Base-by-base conservation (phyloP, 2,329 filamentous ascomycete genomes). In the Madurella mycetomatis region DNA sequence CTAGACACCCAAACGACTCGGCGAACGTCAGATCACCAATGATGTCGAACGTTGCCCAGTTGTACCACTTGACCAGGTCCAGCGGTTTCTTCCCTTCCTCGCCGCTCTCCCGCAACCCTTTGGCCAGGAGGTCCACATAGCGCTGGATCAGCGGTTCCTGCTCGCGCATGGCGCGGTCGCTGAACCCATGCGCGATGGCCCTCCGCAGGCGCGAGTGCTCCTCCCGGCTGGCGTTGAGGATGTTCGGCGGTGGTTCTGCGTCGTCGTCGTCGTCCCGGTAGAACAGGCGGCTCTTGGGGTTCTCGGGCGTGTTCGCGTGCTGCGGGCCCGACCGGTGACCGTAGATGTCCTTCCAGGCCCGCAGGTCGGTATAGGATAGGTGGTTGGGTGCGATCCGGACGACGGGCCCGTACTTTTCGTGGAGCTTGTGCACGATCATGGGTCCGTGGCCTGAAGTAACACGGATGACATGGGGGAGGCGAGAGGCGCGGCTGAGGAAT, bases 361-460 rank as follows among this genome's bases (percentile, higher is more conserved):
- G 53, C 2, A 63, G 59, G 31, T 62, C 50, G 50, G 65, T 69
- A 61, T 72, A 76, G 5, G 69, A 69, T 5, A 77, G 66, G 55
- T 75, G 71, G 52, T 71, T 65, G 1, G 75, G 73, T 3, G 66
- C 66, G 42, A 75, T 58, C 16, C 75, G 71, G 17, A 77, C 74
- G 1, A 76, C 66, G 3, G 64, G 62, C 13, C 75, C 75, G 56
- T 74, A 73, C 19, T 62, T 59, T 12, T 64, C 53, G 60, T 74
- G 66, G 45, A 69, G 50, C 25, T 57, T 45, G 55, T 56, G 53
- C n/a, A 60, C 43, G 15, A 52, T 39, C 46, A 57, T 53, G 52
- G 75, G 70, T 87, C 95, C 92, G 67, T 92, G 94, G 17, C 90
- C 91, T 2, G 88, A 88, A 47, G 95, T 82, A 62, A 95, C 94